phyloP scores from a whole-genome alignment of 208 protist genomes.

The Leishmania turanica region DNA sequence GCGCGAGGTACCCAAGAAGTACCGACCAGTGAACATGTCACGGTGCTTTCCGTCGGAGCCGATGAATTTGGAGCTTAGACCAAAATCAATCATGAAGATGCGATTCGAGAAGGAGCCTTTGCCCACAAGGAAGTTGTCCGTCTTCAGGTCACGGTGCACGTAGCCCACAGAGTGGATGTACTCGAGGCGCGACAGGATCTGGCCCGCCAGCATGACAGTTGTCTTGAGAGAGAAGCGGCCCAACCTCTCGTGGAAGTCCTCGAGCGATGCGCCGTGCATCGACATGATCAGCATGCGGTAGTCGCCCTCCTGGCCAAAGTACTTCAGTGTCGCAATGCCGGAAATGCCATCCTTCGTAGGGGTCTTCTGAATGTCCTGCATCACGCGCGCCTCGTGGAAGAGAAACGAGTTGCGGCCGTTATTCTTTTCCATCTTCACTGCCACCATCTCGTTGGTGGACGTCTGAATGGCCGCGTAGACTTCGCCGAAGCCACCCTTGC shows the following conservation, averaged over 20 bases:
- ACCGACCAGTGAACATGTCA: constrained; percentile 87
- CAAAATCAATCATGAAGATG: constrained; percentile 96
- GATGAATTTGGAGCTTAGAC: constrained; percentile 87
- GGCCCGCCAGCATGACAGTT: constrained; percentile 98
- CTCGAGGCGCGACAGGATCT: constrained; percentile 97
- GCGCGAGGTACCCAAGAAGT: constrained; percentile 96
- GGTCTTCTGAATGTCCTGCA: constrained; percentile 81
- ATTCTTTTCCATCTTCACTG: constrained; percentile 81
- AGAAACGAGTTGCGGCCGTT: constrained; percentile 95
- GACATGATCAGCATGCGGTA: constrained; percentile 99
- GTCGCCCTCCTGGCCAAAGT: constrained; percentile 97
- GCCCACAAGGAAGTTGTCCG: constrained; percentile 99
- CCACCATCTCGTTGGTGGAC: constrained; percentile 60
- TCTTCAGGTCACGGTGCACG: constrained; percentile 98
- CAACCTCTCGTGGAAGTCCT: constrained; percentile 87
- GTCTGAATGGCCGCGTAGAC: constrained; percentile 92
- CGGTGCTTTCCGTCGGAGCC: constrained; percentile 60
- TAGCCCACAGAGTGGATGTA: constrained; percentile 98
- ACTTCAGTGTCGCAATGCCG: constrained; percentile 97
- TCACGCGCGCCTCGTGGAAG: constrained; percentile 97
- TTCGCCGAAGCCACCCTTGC: constrained; percentile 98
- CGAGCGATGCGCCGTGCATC: constrained; percentile 97
- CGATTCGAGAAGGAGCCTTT: constrained; percentile 77
- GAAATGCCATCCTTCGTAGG: constrained; percentile 45
- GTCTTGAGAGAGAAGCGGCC: constrained; percentile 98